These are phyloP conservation scores for Podospora conica DNA, from an alignment of 495 filamentous ascomycete genomes.

Conservation along the genomic window DNA sequence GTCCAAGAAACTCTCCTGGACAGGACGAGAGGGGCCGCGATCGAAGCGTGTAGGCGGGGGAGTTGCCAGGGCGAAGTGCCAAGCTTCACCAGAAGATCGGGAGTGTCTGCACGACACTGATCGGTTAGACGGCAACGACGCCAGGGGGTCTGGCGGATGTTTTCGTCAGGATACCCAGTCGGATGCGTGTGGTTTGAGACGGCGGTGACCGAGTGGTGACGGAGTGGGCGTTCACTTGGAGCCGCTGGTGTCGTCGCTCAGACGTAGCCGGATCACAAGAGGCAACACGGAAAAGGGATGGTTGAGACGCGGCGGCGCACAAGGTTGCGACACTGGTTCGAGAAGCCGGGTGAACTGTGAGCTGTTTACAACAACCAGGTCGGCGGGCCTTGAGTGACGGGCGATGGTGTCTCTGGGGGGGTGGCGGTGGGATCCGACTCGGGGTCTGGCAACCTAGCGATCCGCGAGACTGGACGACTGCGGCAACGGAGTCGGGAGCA, in stretches of 20 bases:
- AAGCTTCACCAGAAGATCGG: no score
- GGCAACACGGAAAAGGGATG: not conserved
- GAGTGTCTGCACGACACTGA: no score
- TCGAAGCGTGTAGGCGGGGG: not conserved
- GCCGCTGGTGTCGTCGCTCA: not conserved
- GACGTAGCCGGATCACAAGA: conserved; percentile 5
- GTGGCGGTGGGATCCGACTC: not conserved
- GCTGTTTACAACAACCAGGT: not conserved
- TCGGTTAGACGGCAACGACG: no score
- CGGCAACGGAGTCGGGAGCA: not conserved
- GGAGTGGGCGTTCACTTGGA: not conserved
- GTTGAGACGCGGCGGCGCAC: not conserved
- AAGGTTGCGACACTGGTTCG: not conserved
- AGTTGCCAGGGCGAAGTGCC: not conserved
- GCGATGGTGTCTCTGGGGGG: not conserved
- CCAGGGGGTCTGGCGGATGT: no score
- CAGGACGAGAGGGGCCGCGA: not conserved
- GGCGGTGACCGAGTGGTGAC: not conserved
- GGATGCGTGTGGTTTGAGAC: not conserved
- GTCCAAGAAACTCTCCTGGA: not conserved
- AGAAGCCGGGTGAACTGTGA: not conserved
- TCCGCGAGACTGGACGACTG: not conserved
- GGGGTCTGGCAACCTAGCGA: not conserved
- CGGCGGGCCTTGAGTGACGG: not conserved
- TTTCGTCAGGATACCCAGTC: no score